Percentiles rank a stretch among this genome's conserved stretches.
Conservation (phyloP, 2,329 filamentous ascomycete genomes). For the Trichoderma arundinaceum region DNA sequence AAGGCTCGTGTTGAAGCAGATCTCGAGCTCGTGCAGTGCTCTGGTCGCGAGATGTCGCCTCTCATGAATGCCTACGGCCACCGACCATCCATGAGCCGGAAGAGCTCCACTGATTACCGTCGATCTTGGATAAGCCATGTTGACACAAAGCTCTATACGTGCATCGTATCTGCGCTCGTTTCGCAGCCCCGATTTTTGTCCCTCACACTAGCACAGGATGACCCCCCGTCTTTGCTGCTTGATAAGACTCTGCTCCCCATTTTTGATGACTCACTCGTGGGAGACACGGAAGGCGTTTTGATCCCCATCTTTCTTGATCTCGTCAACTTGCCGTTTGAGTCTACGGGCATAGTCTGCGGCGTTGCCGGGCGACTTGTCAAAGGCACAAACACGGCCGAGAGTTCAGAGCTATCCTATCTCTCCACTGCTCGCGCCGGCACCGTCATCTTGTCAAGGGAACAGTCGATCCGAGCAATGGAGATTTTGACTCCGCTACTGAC, state of each 20-base stretch:
- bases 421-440: conserved; percentile 88
- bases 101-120: conserved; percentile 44
- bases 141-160: conserved; percentile 67
- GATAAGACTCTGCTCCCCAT: conserved; percentile 70
- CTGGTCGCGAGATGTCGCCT: conserved; percentile 62
- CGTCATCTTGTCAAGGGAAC: conserved; percentile 80
- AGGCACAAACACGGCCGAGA: conserved; percentile 63
- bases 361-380: conserved; percentile 83
- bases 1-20: conserved; percentile 70
- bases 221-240: conserved; percentile 74
- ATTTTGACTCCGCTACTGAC: conserved; percentile 65
- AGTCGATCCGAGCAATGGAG: conserved; percentile 73
- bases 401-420: conserved; percentile 85
- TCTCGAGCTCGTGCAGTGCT: conserved; percentile 81
- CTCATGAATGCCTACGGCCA: conserved; percentile 48
- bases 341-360: conserved; percentile 93
- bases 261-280: conserved; percentile 76
- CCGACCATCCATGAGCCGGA: conserved; percentile 46
- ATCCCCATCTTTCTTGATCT: conserved; percentile 91
- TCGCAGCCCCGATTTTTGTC: conserved; percentile 73
- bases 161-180: conserved; percentile 65
- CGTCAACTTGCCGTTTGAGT: conserved; percentile 78
- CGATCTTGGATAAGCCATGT: conserved; percentile 63
- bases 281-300: conserved; percentile 71
- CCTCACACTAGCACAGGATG: conserved; percentile 73